phyloP scores from a whole-genome alignment of 768 basidiomycete genomes.

The Collybiopsis confluens region DNA sequence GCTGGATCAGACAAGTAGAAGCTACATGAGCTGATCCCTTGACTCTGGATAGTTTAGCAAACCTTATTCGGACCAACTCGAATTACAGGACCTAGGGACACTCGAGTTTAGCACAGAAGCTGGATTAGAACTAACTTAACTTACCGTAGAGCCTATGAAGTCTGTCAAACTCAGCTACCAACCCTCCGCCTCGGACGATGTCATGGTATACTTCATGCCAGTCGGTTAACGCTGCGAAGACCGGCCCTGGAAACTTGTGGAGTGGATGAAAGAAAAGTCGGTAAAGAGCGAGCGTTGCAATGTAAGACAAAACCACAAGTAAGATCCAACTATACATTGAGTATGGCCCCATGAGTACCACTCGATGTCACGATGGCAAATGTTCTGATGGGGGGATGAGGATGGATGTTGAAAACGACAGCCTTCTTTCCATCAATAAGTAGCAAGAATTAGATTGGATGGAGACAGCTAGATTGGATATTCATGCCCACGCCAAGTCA shows the following conservation, averaged over 20 bases:
- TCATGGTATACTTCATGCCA: background rate
- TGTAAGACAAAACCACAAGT: background rate
- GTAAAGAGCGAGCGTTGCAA: background rate
- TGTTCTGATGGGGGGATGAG: too few relatives aligned
- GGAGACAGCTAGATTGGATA: too few relatives aligned
- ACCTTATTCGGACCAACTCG: background rate
- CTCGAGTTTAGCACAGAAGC: too few relatives aligned
- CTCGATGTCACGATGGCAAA: too few relatives aligned
- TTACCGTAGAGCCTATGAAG: background rate
- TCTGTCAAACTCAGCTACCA: background rate
- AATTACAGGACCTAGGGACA: background rate
- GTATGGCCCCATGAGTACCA: too few relatives aligned
- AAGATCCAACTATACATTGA: background rate
- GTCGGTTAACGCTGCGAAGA: background rate
- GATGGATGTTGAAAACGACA: too few relatives aligned
- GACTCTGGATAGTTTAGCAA: background rate
- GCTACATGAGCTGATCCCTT: too few relatives aligned
- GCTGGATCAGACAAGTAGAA: background rate
- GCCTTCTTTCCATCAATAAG: too few relatives aligned
- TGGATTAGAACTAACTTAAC: background rate
- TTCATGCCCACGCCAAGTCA: too few relatives aligned
- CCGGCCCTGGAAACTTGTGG: background rate
- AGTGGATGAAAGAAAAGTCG: background rate
- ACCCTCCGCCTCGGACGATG: background rate
- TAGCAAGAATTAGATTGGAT: too few relatives aligned